phyloP scores from a whole-genome alignment of 179 eudicot genomes.

The Beta macrorhiza region DNA sequence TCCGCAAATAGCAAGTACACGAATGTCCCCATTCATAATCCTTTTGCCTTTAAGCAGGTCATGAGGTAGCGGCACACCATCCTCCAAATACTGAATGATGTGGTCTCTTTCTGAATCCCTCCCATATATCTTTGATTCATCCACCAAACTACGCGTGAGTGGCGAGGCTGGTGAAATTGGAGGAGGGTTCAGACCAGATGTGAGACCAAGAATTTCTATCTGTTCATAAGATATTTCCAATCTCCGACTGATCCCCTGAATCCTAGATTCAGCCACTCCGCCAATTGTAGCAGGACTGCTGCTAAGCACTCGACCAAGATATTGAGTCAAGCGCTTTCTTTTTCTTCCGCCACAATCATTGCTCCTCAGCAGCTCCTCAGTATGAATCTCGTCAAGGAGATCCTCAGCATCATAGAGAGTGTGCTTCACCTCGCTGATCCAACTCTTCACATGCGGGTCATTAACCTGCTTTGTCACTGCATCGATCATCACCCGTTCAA shows the following conservation, averaged over 20 bases:
- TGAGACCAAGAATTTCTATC: not conserved
- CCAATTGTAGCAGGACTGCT: not conserved
- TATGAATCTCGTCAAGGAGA: slow-evolving; percentile 9
- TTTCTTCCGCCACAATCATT: not conserved
- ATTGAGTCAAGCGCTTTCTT: too few relatives aligned
- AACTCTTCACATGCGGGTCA: not conserved
- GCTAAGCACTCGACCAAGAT: not conserved
- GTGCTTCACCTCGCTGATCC: slow-evolving; percentile 22
- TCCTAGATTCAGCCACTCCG: not conserved
- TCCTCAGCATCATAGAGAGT: slow-evolving; percentile 27
- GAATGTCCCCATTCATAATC: not conserved
- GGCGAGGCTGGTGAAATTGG: not conserved
- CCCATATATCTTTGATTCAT: slow-evolving; percentile 16
- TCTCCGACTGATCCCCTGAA: not conserved
- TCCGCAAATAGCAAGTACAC: slow-evolving; percentile 2
- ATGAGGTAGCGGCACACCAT: not conserved
- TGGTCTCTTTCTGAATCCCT: slow-evolving; percentile 13
- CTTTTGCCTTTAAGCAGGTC: not conserved
- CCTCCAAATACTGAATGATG: not conserved
- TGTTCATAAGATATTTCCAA: not conserved
- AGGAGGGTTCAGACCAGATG: not conserved
- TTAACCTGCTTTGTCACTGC: slow-evolving; percentile 18
- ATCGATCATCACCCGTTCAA: not conserved
- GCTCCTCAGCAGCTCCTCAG: not conserved
- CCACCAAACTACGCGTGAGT: slow-evolving; percentile 11